Conservation (phyloP, 306 rosid species). For the Aeschynomene evenia region DNA sequence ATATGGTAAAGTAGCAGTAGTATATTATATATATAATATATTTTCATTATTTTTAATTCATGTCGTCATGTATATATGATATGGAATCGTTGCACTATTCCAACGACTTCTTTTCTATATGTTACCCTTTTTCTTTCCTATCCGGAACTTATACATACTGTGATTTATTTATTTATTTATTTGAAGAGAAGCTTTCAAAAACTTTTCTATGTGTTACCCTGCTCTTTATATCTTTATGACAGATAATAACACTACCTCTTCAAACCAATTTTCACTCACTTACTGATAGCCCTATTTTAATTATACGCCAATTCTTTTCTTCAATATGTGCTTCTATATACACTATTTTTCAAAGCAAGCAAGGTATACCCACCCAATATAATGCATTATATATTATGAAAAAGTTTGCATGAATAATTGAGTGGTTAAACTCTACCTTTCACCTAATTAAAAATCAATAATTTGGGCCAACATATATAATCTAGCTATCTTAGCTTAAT, state of each 20-base stretch:
- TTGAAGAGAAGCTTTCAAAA: slow-evolving; percentile 19
- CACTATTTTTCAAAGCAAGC: slow-evolving; percentile 9
- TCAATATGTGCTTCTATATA: too few relatives aligned
- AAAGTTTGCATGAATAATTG: neutral
- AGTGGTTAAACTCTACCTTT: slow-evolving; percentile 27
- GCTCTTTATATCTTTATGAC: slow-evolving; percentile 28
- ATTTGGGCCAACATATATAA: neutral
- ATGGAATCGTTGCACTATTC: slow-evolving; percentile 20
- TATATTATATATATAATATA: too few relatives aligned
- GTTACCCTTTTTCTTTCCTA: slow-evolving; percentile 24
- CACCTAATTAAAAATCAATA: neutral
- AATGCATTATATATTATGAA: too few relatives aligned
- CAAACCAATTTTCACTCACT: slow-evolving; percentile 18
- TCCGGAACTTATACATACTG: neutral
- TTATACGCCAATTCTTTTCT: too few relatives aligned
- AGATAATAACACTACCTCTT: slow-evolving; percentile 11
- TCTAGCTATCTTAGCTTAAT: too few relatives aligned
- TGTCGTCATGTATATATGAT: too few relatives aligned
- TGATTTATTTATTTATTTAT: slow-evolving; percentile 27
- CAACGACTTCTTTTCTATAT: neutral
- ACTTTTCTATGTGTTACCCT: slow-evolving; percentile 16
- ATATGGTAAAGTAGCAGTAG: too few relatives aligned
- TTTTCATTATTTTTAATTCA: too few relatives aligned
- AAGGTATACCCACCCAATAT: slow-evolving; percentile 25
- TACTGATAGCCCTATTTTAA: slow-evolving; percentile 19